phyloP scores from a whole-genome alignment of 805 yeast species.

The Starmerella gropengiesseri region DNA sequence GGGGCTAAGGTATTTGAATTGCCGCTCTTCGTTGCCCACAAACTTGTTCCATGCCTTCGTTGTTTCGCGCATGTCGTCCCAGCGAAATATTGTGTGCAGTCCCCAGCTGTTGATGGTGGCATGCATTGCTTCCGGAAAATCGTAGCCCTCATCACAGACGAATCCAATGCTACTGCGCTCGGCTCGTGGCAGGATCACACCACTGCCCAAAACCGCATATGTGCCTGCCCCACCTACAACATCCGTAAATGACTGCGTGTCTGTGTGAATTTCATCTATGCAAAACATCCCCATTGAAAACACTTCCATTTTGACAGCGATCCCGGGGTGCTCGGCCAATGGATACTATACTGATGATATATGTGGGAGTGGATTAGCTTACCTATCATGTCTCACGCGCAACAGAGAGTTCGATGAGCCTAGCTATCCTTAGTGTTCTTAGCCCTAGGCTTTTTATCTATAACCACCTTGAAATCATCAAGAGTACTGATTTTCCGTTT shows the following conservation, averaged over 20 bases:
- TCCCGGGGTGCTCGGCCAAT: no score
- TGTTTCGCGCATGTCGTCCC: constrained; percentile 45
- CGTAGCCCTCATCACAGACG: constrained; percentile 69
- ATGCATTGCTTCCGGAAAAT: constrained; percentile 48
- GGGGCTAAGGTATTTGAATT: constrained; percentile 51
- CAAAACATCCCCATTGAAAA: constrained; percentile 82
- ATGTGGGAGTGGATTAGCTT: no score
- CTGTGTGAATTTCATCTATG: constrained; percentile 69
- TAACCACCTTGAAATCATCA: constrained; percentile 5
- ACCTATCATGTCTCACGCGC: no score
- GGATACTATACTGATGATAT: no score
- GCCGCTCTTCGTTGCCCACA: constrained; percentile 47
- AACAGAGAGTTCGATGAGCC: no score
- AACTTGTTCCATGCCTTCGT: constrained; percentile 77
- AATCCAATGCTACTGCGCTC: constrained; percentile 41
- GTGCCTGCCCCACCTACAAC: constrained; percentile 89
- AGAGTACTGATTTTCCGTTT: not conserved
- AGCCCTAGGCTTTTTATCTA: not conserved
- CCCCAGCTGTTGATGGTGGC: constrained; percentile 47
- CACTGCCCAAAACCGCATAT: constrained; percentile 64
- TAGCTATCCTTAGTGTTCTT: no score
- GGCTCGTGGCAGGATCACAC: constrained; percentile 37
- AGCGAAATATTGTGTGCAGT: constrained; percentile 47
- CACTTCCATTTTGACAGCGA: constrained; percentile 32
- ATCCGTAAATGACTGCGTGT: constrained; percentile 33